Evolutionary conservation across 768 basidiomycete genomes (phyloP), one percentile per base, ranked within the genome.

Genomic region (Cytidiella melzeri): DNA sequence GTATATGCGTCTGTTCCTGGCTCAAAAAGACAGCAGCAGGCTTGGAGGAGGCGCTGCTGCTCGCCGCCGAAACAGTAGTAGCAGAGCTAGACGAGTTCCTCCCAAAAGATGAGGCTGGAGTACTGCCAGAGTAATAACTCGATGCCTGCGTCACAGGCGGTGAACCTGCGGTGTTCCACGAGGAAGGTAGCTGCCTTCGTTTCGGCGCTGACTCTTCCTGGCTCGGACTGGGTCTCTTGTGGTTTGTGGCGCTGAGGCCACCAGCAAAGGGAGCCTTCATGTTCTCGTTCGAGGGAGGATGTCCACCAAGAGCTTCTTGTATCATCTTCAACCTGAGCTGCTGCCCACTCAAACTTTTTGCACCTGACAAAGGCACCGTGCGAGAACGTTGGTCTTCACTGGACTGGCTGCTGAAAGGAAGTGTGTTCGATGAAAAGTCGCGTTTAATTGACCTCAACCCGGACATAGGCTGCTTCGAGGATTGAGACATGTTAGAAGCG

Each of bases 1-100:
- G 69, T 42, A 99, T 89, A 51, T 85, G 78, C 45, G 72, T 82
- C 67, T 99, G 96, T 61, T 98, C 94, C 51, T 76, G 68, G 65
- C 92, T 95, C 51, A 98, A 72, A 54, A 79, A 76, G 18, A 92
- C 66, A 1, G 66, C 53, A 2, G 77, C 63, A 27, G 62, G 58
- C 50, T 64, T 64, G 2, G 53, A 36, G 0, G 39, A 10, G 5
- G 54, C 30, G 2, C 47, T 5, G 30, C 20, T 37, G 4, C 41
- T 41, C 12, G 47, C 7, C 23, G 24, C 26, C 2, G 24, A 48
- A 2, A 39, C 54, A 27, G 43, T 25, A 41, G 52, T 58, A 4
- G 59, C n/a, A 1, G 55, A 15, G 12, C 43, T 57, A 13, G 53
- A 53, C 26, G 53, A 23, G 15, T 23, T 51, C 11, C 49, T 51